Evolutionary conservation across 75 land plant species (phyloP), one percentile per base, ranked within the genome.

Genomic region (Sequoiadendron giganteum): DNA sequence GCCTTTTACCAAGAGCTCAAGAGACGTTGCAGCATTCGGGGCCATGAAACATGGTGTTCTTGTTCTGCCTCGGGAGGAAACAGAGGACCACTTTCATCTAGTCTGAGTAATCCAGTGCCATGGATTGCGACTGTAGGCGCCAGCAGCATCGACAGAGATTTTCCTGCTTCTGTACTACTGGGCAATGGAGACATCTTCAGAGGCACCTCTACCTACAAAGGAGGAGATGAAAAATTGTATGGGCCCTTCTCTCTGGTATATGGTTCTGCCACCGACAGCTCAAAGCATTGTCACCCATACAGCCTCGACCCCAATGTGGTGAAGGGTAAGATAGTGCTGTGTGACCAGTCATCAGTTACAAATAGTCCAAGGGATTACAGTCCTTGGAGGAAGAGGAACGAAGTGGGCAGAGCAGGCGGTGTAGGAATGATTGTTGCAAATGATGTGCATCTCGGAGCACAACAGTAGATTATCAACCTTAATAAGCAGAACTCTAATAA

Each of bases 121-220:
- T 96, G 97, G 97, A 90, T 96, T 5, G 87, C 93, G 40, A 93
- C 96, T 15, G 95, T 95, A 1, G 97, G 94, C 0, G 90, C 90
- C 38, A 86, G 88, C 77, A 89, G 73, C 45, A n/a, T 89, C 28
- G 90, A 89, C 84, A 76, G 90, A 40, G 39, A 25, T 45, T 90
- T 87, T 68, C 78, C 88, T 9, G 87, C 86, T 3, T 32, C 25
- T 43, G 87, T 90, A 28, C 14, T 32, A 0, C 86, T 90, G 5
- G 88, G 90, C 5, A 87, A 90, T 39, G 88, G 85, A 10, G 30
- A 45, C 0, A 65, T 0, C 3, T 79, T 55, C 25, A 58, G 61
- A 39, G 90, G 86, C 88, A 10, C 80, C n/a, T 48, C 39, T 19
- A 36, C 48, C 32, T 30, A 86, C 88, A 30, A 45, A 45, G 48